Evolutionary conservation across 1,284 basidiomycete genomes (phyloP).

Genomic region (Trichosporon ovoides): DNA sequence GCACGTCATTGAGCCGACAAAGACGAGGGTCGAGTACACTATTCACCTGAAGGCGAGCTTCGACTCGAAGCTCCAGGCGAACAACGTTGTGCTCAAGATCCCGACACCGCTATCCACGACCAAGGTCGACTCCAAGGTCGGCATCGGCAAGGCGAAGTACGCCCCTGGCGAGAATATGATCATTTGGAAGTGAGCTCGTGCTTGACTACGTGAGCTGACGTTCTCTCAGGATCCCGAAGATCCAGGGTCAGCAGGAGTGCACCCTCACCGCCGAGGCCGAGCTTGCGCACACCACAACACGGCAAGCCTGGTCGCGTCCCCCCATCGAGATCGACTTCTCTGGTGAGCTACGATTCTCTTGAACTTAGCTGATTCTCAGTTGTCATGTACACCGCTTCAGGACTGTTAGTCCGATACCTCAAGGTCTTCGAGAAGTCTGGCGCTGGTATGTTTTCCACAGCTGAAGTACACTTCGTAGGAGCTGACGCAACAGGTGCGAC

Average conservation of each 20-base stretch:
- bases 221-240: conserved; percentile 74
- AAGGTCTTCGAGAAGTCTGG: conserved; percentile 97
- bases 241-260: conserved; percentile 88
- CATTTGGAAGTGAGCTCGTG: conserved; percentile 80
- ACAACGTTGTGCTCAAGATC: conserved; percentile 85
- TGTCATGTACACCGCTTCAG: conserved; percentile 96
- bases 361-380: conserved; percentile 56
- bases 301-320: conserved; percentile 93
- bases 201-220: too few relatives aligned
- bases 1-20: conserved; percentile 87
- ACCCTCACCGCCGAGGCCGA: conserved; percentile 78
- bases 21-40: conserved; percentile 83
- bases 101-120: conserved; percentile 95
- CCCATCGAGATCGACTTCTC: conserved; percentile 94
- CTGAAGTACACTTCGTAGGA: too few relatives aligned
- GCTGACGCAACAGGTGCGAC: conserved; percentile 51
- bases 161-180: conserved; percentile 91
- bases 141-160: conserved; percentile 93
- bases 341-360: conserved; percentile 24
- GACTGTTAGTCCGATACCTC: conserved; percentile 89
- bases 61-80: conserved; percentile 84
- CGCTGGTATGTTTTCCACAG: conserved; percentile 5
- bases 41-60: conserved; percentile 86
- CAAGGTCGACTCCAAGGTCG: conserved; percentile 82
- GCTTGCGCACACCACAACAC: conserved; percentile 76